Conservation (phyloP, 2,329 filamentous ascomycete genomes). For the Pyricularia pennisetigena region DNA sequence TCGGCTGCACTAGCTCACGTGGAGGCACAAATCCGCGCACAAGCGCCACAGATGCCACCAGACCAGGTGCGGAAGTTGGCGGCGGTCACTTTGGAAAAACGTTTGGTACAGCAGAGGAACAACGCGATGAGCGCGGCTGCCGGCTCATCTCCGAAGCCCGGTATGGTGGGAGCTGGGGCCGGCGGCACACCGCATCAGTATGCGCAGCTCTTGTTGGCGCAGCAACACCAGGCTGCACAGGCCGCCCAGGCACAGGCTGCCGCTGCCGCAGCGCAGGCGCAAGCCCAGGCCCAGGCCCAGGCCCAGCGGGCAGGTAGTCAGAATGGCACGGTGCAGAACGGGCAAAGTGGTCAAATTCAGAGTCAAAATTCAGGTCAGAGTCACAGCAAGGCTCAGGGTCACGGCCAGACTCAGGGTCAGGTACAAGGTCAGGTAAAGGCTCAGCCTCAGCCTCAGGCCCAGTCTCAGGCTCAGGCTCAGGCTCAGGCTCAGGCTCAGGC, state of each 20-base stretch:
- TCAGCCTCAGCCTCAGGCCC: too few species aligned
- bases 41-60: constrained; percentile 2
- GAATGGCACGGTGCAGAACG: not conserved
- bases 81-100: not conserved
- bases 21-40: constrained; percentile 1
- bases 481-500: not conserved
- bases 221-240: constrained; percentile 1
- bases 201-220: constrained; percentile 4
- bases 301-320: not conserved
- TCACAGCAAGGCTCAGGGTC: not conserved
- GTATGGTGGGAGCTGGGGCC: constrained; percentile 1
- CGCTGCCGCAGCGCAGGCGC: not conserved
- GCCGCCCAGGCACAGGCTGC: constrained; percentile 2
- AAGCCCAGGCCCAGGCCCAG: not conserved
- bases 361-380: not conserved
- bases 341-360: not conserved
- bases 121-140: constrained; percentile 5
- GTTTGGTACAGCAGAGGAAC: constrained; percentile 3
- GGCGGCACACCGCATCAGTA: constrained; percentile 5
- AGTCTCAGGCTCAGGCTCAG: not conserved
- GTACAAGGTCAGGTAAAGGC: too few species aligned
- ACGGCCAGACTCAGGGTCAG: too few species aligned
- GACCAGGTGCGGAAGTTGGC: constrained; percentile 5
- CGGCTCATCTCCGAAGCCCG: constrained; percentile 3
- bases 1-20: constrained; percentile 2